A percentile compares a stretch with the other conserved stretches of the same genome.
These are phyloP conservation scores for Gymnopilus junonius DNA, from an alignment of 768 basidiomycete genomes.

Conservation along the genomic window DNA sequence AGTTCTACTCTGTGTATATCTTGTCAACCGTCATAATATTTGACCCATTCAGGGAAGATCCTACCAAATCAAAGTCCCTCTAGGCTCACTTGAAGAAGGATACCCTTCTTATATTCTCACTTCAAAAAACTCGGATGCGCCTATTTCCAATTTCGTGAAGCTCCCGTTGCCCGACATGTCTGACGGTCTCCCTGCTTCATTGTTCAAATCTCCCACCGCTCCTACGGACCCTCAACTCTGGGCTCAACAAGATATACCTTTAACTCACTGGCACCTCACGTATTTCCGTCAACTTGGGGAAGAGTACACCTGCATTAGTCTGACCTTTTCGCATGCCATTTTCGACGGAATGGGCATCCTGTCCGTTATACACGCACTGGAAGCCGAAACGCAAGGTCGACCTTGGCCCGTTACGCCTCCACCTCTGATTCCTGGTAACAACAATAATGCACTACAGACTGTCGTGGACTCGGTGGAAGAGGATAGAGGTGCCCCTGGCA, in stretches of 20 bases:
- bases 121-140: constrained; percentile 32
- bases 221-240: constrained; percentile 40
- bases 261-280: constrained; percentile 50
- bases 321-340: constrained; percentile 44
- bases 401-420: constrained; percentile 40
- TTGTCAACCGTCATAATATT: background rate
- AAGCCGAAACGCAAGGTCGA: constrained; percentile 40
- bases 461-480: constrained; percentile 37
- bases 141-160: constrained; percentile 39
- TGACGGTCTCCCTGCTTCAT: constrained; percentile 36
- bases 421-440: constrained; percentile 33
- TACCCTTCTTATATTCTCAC: constrained; percentile 43
- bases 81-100: constrained; percentile 34
- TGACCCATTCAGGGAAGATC: constrained; percentile 34
- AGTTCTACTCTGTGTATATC: background rate
- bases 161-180: constrained; percentile 37
- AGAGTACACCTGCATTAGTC: constrained; percentile 43
- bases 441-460: constrained; percentile 35
- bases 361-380: constrained; percentile 39
- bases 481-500: constrained; percentile 23
- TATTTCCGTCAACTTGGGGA: constrained; percentile 38
- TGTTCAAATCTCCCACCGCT: constrained; percentile 44
- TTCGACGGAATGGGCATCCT: constrained; percentile 47
- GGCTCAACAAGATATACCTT: constrained; percentile 36
- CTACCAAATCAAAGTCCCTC: constrained; percentile 37